Conservation (phyloP, 495 filamentous ascomycete genomes). For the Xylaria acuta region DNA sequence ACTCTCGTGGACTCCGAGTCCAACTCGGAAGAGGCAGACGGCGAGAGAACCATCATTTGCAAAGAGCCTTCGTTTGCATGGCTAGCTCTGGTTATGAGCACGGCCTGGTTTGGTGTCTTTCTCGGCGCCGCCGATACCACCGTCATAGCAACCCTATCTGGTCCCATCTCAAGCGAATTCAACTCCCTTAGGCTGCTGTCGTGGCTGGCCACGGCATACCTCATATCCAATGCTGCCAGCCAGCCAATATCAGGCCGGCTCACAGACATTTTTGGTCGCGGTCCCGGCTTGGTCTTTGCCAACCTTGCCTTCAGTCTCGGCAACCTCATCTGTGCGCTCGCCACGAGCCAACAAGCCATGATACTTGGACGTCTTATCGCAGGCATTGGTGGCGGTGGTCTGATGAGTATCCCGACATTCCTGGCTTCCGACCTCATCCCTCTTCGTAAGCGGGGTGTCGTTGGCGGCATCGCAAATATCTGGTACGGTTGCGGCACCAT, state of each 20-base stretch:
- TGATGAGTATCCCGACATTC: slow-evolving; percentile 80
- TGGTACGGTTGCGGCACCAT: slow-evolving; percentile 69
- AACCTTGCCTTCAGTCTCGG: slow-evolving; percentile 78
- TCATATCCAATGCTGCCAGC: slow-evolving; percentile 83
- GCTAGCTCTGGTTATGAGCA: slow-evolving; percentile 57
- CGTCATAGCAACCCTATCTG: slow-evolving; percentile 80
- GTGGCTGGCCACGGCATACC: slow-evolving; percentile 86
- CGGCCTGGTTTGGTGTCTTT: slow-evolving; percentile 77
- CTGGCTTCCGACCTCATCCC: slow-evolving; percentile 81
- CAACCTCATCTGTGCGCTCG: slow-evolving; percentile 82
- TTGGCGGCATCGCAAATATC: slow-evolving; percentile 84
- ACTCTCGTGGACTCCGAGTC: background rate
- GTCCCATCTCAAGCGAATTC: slow-evolving; percentile 81
- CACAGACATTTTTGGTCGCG: slow-evolving; percentile 83
- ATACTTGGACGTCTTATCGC: slow-evolving; percentile 79
- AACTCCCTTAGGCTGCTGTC: slow-evolving; percentile 77
- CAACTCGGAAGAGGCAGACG: slow-evolving; percentile 26
- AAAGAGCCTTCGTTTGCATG: slow-evolving; percentile 54
- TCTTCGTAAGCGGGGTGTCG: slow-evolving; percentile 75
- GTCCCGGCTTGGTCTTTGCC: slow-evolving; percentile 74
- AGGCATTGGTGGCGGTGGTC: slow-evolving; percentile 80
- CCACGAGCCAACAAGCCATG: slow-evolving; percentile 67
- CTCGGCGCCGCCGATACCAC: slow-evolving; percentile 79
- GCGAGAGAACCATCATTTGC: slow-evolving; percentile 46
- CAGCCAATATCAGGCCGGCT: slow-evolving; percentile 82